Conservation (phyloP, 2,329 filamentous ascomycete genomes). For the Claviceps sp. region DNA sequence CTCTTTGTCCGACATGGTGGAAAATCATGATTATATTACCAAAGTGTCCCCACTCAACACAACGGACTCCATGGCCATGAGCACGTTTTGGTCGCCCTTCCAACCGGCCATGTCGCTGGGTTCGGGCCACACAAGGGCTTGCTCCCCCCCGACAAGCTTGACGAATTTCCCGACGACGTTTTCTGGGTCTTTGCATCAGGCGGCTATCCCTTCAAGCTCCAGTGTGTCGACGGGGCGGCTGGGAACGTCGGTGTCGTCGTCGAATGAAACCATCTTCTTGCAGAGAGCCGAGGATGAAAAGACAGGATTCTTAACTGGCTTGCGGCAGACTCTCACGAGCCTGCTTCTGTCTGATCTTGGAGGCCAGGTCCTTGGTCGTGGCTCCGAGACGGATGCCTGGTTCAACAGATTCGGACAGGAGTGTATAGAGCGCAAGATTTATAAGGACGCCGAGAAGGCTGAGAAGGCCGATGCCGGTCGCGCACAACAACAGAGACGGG, state of each 20-base stretch:
- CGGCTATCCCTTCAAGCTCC: slow-evolving; percentile 29
- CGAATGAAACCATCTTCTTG: slow-evolving; percentile 52
- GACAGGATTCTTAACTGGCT: slow-evolving; percentile 59
- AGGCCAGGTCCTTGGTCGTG: slow-evolving; percentile 70
- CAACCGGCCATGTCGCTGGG: slow-evolving; percentile 53
- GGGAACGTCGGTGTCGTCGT: slow-evolving; percentile 53
- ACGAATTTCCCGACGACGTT: slow-evolving; percentile 42
- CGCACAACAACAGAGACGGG: slow-evolving; percentile 24
- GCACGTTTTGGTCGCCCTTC: slow-evolving; percentile 84
- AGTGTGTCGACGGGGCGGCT: slow-evolving; percentile 42
- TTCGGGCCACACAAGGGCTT: slow-evolving; percentile 43
- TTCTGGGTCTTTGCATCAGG: slow-evolving; percentile 28
- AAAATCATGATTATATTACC: slow-evolving; percentile 60
- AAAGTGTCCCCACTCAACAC: slow-evolving; percentile 54
- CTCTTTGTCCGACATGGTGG: slow-evolving; percentile 50
- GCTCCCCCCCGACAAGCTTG: slow-evolving; percentile 49
- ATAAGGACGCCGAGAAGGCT: no score
- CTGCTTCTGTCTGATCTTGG: slow-evolving; percentile 82
- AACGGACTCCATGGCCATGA: slow-evolving; percentile 49
- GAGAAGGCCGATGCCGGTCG: slow-evolving; percentile 37
- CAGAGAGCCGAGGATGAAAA: slow-evolving; percentile 55
- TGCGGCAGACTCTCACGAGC: slow-evolving; percentile 70
- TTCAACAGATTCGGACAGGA: slow-evolving; percentile 57
- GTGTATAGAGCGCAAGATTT: slow-evolving; percentile 43
- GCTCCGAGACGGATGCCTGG: slow-evolving; percentile 88